Evolutionary conservation across 148 eudicot genomes (phyloP).

Genomic region (Camellia japonica): DNA sequence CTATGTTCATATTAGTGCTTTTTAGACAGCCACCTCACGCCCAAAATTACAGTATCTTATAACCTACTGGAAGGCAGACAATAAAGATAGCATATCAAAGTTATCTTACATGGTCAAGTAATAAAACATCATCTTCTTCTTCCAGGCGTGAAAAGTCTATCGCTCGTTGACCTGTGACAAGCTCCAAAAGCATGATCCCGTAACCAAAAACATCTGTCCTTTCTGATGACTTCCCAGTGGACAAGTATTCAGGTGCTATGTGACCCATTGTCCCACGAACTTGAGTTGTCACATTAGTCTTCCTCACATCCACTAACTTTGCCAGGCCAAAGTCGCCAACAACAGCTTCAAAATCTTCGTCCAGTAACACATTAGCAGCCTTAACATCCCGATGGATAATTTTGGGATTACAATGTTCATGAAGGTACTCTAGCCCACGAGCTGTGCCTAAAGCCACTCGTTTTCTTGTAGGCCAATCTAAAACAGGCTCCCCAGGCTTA

Average conservation of each 20-base stretch:
- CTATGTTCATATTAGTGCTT: too few species aligned
- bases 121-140: slow-evolving; percentile 59
- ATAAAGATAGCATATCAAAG: background rate
- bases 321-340: slow-evolving; percentile 66
- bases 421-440: slow-evolving; percentile 57
- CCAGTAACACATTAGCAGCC: slow-evolving; percentile 56
- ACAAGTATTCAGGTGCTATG: slow-evolving; percentile 60
- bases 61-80: too few species aligned
- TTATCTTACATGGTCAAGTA: slow-evolving; percentile 57
- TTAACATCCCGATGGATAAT: slow-evolving; percentile 59
- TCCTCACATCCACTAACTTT: slow-evolving; percentile 53
- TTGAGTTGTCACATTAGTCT: slow-evolving; percentile 53
- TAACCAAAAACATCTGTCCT: slow-evolving; percentile 58
- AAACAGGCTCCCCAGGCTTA: slow-evolving; percentile 50
- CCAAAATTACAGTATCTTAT: too few species aligned
- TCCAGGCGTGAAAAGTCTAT: slow-evolving; percentile 58
- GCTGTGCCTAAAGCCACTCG: slow-evolving; percentile 55
- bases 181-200: slow-evolving; percentile 56
- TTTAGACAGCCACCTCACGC: too few species aligned
- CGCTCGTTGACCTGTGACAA: slow-evolving; percentile 58
- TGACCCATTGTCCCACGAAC: slow-evolving; percentile 75
- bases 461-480: slow-evolving; percentile 53
- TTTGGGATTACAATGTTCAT: slow-evolving; percentile 61
- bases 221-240: slow-evolving; percentile 58
- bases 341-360: slow-evolving; percentile 56